Percentiles rank a stretch among this genome's conserved stretches.
Evolutionary conservation across 768 basidiomycete genomes (phyloP).

Genomic region (Mycena pura): DNA sequence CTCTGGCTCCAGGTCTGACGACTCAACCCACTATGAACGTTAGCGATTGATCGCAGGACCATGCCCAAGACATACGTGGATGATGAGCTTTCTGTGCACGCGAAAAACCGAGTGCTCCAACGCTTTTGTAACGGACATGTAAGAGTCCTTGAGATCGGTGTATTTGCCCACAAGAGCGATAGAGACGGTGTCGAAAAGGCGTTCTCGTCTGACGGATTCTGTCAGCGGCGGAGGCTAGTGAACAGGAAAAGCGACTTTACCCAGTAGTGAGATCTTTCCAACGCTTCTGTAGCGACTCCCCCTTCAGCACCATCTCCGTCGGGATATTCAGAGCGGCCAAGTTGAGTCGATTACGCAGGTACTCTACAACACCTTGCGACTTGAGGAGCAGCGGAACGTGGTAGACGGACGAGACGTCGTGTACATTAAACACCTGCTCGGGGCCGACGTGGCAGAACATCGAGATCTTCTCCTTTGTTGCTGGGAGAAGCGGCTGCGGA

Average conservation of each 20-base stretch:
- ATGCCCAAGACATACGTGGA: constrained; percentile 67
- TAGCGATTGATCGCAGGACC: not conserved
- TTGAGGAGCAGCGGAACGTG: constrained; percentile 93
- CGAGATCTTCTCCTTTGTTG: constrained; percentile 94
- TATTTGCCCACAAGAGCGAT: constrained; percentile 98
- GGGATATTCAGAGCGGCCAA: constrained; percentile 64
- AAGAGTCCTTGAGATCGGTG: constrained; percentile 95
- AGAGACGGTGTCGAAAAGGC: constrained; percentile 85
- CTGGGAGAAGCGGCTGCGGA: constrained; percentile 77
- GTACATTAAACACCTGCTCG: constrained; percentile 92
- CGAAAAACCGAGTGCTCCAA: constrained; percentile 97
- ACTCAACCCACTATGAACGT: constrained; percentile 86
- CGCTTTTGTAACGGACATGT: constrained; percentile 97
- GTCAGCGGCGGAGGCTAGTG: not conserved
- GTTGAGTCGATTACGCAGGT: constrained; percentile 82
- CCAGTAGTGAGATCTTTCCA: constrained; percentile 88
- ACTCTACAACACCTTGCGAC: constrained; percentile 90
- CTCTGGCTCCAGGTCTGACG: constrained; percentile 86
- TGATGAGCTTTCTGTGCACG: constrained; percentile 80
- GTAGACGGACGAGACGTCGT: constrained; percentile 96
- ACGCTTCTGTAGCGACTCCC: constrained; percentile 66
- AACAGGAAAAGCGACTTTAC: constrained; percentile 48
- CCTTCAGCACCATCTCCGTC: constrained; percentile 63
- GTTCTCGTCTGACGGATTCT: constrained; percentile 75
- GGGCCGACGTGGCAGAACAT: constrained; percentile 98